Evolutionary conservation across 1,139 yeast genomes (phyloP).

Genomic region (Candida tunisiensis): DNA sequence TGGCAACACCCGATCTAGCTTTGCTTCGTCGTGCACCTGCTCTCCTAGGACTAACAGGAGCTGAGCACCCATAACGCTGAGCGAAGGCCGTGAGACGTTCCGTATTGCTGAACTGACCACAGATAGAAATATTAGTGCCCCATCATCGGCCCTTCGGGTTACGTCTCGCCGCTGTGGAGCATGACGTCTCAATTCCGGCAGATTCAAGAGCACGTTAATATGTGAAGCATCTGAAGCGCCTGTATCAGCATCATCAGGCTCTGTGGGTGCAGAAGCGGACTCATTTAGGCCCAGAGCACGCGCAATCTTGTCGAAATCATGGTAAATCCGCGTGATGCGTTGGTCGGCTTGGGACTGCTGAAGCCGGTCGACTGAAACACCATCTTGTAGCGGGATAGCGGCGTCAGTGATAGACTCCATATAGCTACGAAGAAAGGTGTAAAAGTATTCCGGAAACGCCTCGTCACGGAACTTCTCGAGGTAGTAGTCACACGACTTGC

Average conservation of each 20-base stretch:
- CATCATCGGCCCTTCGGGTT: constrained; percentile 23
- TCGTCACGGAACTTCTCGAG: constrained; percentile 27
- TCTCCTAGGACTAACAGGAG: constrained; percentile 64
- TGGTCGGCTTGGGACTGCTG: too few species aligned
- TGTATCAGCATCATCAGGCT: constrained; percentile 52
- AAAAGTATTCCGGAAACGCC: constrained; percentile 59
- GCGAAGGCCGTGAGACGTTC: constrained; percentile 42
- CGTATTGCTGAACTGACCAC: constrained; percentile 49
- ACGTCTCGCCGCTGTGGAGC: constrained; percentile 12
- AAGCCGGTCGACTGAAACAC: too few species aligned
- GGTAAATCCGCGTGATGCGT: too few species aligned
- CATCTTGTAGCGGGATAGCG: too few species aligned
- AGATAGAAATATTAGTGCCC: constrained; percentile 48
- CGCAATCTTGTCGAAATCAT: too few species aligned
- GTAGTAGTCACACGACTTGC: constrained; percentile 40
- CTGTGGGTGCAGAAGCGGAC: too few species aligned
- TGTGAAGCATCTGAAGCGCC: too few species aligned
- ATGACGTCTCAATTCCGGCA: constrained; percentile 27
- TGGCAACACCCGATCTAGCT: constrained; percentile 75
- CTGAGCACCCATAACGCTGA: constrained; percentile 60
- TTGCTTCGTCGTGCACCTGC: constrained; percentile 63
- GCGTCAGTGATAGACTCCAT: too few species aligned
- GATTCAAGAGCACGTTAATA: constrained; percentile 32
- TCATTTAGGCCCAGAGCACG: too few species aligned
- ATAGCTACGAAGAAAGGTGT: too few species aligned